Base-by-base conservation (phyloP, 2,329 filamentous ascomycete species). In the Mycocentrospora acerina region DNA sequence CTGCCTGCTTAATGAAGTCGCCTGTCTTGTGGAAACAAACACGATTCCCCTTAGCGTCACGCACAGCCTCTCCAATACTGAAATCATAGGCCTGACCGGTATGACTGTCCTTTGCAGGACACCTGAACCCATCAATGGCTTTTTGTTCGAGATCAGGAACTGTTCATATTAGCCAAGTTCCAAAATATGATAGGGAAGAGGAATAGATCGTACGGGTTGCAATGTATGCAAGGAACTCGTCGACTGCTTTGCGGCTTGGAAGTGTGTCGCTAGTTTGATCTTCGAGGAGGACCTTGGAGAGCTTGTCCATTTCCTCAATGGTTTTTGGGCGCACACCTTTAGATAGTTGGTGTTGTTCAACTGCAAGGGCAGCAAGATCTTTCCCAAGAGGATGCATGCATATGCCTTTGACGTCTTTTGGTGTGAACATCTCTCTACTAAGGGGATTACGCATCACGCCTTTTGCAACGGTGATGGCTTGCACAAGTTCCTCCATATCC, bases 1-100 rank as follows among this genome's bases (percentile, higher is more conserved):
- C 60, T 13, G 62, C 62, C 48, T 67, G 64, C 28, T 52, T 46
- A 18, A 66, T 59, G 30, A 64, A 66, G 32, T 67, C 62, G 8
- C 63, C 62, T 3, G 57, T 59, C 22, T 62, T 65, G 33, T 64
- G 63, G 29, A 64, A 66, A 36, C 60, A 66, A 2, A 66, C 59
- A 15, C 49, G 44, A 30, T 65, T 66, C 2, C 58, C 60, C 37
- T 64, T 64, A 1, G 59, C 63, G 37, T 64, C 59, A 9, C 51
- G 53, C 15, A 63, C 58, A 24, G 58, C 50, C 42, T 64, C 57
- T 1, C 60, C 59, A 22, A 64, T 64, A 10, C 54, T 49, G 24
- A 52, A 59, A 32, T 64, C 62, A 29, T 63, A 65, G 2, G 56
- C 26, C 32, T 62, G 57, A 28, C 60, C 58, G 13, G 62, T 66